A percentile compares a stretch with the other conserved stretches of the same genome.
Evolutionary conservation across 495 filamentous ascomycete species (phyloP).

Genomic region (Hyaloscypha variabilis): DNA sequence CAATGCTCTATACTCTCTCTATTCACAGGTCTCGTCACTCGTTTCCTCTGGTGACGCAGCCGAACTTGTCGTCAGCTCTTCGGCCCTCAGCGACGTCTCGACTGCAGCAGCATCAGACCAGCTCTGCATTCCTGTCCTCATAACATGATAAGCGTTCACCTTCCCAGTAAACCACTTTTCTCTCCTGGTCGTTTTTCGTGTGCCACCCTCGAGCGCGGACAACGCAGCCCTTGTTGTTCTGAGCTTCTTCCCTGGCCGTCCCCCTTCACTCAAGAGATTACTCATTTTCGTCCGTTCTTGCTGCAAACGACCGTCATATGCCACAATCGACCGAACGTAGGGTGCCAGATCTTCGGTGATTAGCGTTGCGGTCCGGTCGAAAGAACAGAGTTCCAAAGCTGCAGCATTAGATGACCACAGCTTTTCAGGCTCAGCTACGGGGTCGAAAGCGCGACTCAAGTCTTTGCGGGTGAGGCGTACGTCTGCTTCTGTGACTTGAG

Average conservation of each 20-base stretch:
- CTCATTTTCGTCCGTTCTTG: slow-evolving; percentile 65
- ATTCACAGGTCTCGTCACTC: background rate
- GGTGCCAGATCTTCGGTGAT: slow-evolving; percentile 80
- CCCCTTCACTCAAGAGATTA: slow-evolving; percentile 55
- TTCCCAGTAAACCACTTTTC: slow-evolving; percentile 79
- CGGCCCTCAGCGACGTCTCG: background rate
- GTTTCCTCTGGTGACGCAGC: background rate
- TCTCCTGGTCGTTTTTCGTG: slow-evolving; percentile 67
- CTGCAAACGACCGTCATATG: slow-evolving; percentile 71
- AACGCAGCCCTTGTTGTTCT: slow-evolving; percentile 79
- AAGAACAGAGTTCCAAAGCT: slow-evolving; percentile 55
- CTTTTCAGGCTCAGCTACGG: slow-evolving; percentile 53
- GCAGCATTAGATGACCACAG: slow-evolving; percentile 15
- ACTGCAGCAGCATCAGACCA: slow-evolving; percentile 56
- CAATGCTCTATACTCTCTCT: background rate
- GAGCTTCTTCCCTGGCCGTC: slow-evolving; percentile 55
- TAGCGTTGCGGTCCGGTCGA: slow-evolving; percentile 66
- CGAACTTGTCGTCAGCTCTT: background rate
- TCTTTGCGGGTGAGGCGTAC: slow-evolving; percentile 39
- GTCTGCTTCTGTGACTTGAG: slow-evolving; percentile 17
- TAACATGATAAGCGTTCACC: slow-evolving; percentile 62
- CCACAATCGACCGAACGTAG: slow-evolving; percentile 78
- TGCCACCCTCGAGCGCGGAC: slow-evolving; percentile 81
- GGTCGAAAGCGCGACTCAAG: slow-evolving; percentile 57
- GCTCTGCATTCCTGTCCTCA: slow-evolving; percentile 64